phyloP scores from a whole-genome alignment of 352 stramenopile species.

The Phytophthora tubulina region DNA sequence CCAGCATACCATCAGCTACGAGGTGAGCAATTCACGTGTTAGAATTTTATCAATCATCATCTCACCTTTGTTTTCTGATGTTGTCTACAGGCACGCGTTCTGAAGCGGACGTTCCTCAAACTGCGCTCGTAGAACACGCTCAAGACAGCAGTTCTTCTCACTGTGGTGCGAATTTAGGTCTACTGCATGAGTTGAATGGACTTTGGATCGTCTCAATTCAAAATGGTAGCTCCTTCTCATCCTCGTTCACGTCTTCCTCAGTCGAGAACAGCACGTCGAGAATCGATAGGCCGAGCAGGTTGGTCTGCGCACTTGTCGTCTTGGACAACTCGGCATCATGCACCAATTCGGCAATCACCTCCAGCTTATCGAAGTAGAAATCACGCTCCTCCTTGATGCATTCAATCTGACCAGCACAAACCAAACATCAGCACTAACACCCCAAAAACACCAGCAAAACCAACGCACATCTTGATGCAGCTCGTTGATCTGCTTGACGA shows the following conservation, averaged over 20 bases:
- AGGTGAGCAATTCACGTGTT: constrained; percentile 52
- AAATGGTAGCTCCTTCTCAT: constrained; percentile 10
- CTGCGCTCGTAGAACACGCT: constrained; percentile 66
- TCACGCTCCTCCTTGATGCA: constrained; percentile 93
- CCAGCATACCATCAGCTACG: constrained; percentile 93
- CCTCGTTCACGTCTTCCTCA: constrained; percentile 46
- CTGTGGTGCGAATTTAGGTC: no score
- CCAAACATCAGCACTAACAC: constrained; percentile 8
- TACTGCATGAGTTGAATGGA: background rate
- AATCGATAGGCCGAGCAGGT: constrained; percentile 58
- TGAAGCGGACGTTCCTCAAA: constrained; percentile 96
- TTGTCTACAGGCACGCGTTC: constrained; percentile 72
- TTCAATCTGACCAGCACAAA: constrained; percentile 54
- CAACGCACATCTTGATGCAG: constrained; percentile 7
- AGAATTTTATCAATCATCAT: background rate
- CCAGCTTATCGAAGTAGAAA: constrained; percentile 99
- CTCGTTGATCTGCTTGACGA: background rate
- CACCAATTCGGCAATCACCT: constrained; percentile 96
- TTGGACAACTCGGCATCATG: constrained; percentile 63
- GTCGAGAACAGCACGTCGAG: constrained; percentile 85
- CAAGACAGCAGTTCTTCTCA: background rate
- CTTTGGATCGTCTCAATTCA: background rate
- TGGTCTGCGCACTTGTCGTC: constrained; percentile 34
- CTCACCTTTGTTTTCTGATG: constrained; percentile 7
- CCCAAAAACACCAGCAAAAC: background rate